Evolutionary conservation across 805 yeast species (phyloP).

Genomic region (Lachancea kluyveri): DNA sequence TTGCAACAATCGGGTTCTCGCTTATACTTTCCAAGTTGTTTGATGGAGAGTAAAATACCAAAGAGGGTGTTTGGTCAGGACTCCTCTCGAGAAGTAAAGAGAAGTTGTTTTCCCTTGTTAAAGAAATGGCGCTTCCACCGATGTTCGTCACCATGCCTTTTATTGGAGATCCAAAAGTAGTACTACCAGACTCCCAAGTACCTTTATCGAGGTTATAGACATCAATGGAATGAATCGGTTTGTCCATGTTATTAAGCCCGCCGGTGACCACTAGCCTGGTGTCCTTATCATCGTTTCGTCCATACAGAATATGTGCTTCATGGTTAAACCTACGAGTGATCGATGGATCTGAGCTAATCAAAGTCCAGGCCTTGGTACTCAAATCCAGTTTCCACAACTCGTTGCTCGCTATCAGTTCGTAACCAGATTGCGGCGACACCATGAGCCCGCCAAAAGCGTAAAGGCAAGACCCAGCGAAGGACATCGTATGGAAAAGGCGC

Average conservation of each 20-base stretch:
- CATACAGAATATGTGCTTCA: slow-evolving; percentile 35
- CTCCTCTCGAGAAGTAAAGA: slow-evolving; percentile 25
- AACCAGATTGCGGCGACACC: slow-evolving; percentile 32
- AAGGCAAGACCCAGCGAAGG: slow-evolving; percentile 42
- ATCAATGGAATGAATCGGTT: slow-evolving; percentile 25
- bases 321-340: slow-evolving; percentile 46
- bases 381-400: slow-evolving; percentile 68
- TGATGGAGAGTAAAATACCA: slow-evolving; percentile 20
- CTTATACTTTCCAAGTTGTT: slow-evolving; percentile 9
- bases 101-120: slow-evolving; percentile 18
- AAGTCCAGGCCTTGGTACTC: slow-evolving; percentile 46
- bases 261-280: slow-evolving; percentile 30
- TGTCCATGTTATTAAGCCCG: slow-evolving; percentile 29
- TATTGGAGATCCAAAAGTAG: slow-evolving; percentile 8
- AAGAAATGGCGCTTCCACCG: slow-evolving; percentile 14
- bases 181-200: slow-evolving; percentile 25
- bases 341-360: slow-evolving; percentile 37
- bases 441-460: slow-evolving; percentile 64
- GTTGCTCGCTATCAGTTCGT: slow-evolving; percentile 42
- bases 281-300: slow-evolving; percentile 25
- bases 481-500: slow-evolving; percentile 56
- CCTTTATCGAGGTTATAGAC: slow-evolving; percentile 25
- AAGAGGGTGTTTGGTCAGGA: slow-evolving; percentile 24
- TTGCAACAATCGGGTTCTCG: slow-evolving; percentile 27
- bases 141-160: slow-evolving; percentile 16